Conservation (phyloP, 2,329 filamentous ascomycete genomes). For the Dichotomopilus funicola region DNA sequence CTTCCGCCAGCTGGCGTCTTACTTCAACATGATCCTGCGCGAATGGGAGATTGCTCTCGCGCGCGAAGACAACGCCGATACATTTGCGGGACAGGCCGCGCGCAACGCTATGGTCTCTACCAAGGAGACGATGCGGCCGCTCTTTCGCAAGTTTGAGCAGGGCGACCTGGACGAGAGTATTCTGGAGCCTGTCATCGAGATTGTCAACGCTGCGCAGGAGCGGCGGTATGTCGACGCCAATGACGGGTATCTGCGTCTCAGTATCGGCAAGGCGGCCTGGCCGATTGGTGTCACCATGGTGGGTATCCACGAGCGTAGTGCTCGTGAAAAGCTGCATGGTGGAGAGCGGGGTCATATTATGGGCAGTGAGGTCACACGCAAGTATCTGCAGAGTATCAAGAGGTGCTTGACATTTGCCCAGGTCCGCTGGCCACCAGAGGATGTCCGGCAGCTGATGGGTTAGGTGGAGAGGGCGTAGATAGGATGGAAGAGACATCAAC, state of each 20-base stretch:
- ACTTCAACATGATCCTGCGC: constrained; percentile 90
- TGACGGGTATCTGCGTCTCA: constrained; percentile 85
- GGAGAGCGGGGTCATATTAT: constrained; percentile 88
- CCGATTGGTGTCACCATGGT: constrained; percentile 99
- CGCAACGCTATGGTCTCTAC: constrained; percentile 81
- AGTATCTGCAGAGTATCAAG: constrained; percentile 97
- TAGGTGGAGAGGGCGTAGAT: constrained; percentile 30
- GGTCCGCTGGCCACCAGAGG: constrained; percentile 89
- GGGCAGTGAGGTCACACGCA: constrained; percentile 91
- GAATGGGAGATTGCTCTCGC: constrained; percentile 80
- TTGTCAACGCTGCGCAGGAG: constrained; percentile 84
- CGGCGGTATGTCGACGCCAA: constrained; percentile 93
- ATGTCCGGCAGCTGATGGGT: constrained; percentile 92
- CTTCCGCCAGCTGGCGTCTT: constrained; percentile 82
- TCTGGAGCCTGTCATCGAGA: constrained; percentile 78
- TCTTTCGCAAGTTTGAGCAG: constrained; percentile 85
- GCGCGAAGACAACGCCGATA: constrained; percentile 55
- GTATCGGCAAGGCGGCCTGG: constrained; percentile 96
- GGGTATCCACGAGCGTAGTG: constrained; percentile 95
- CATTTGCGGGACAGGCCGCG: constrained; percentile 73
- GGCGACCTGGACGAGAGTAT: constrained; percentile 72
- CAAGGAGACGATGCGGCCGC: constrained; percentile 76
- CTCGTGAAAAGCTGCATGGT: constrained; percentile 89
- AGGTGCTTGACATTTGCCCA: constrained; percentile 93
- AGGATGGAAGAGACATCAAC: not conserved